phyloP scores from a whole-genome alignment of 176 grass and related monocot species.

The Ananas comosus region DNA sequence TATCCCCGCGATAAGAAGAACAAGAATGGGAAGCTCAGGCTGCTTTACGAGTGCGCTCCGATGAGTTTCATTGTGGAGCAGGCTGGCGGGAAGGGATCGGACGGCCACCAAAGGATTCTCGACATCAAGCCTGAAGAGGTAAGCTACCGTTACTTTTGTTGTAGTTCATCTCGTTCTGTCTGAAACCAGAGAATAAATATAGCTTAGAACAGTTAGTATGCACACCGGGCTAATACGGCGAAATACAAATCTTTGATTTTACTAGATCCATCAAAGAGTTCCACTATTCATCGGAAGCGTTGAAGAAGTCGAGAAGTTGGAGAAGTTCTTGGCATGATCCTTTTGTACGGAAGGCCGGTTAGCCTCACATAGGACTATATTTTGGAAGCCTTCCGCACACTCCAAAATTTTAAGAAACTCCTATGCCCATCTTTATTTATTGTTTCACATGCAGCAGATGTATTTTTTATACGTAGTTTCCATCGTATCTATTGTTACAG shows the following conservation, averaged over 20 bases:
- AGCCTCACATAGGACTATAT: too few species aligned
- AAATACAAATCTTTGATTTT: neutral
- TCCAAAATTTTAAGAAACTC: too few species aligned
- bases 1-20: slow-evolving; percentile 89
- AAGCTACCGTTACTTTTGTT: neutral
- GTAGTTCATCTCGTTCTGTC: neutral
- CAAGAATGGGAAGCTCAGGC: slow-evolving; percentile 93
- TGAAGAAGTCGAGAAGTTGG: slow-evolving; percentile 91
- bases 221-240: neutral
- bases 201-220: neutral
- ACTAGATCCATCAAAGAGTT: slow-evolving; percentile 91
- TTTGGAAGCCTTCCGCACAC: too few species aligned
- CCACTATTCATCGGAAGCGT: slow-evolving; percentile 91
- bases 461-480: too few species aligned
- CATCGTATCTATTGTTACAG: too few species aligned
- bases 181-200: neutral
- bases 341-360: too few species aligned
- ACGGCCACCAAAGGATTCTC: slow-evolving; percentile 79
- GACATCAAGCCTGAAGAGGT: slow-evolving; percentile 84
- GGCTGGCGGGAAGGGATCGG: slow-evolving; percentile 89
- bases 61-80: slow-evolving; percentile 99
- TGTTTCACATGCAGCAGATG: too few species aligned
- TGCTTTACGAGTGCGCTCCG: slow-evolving; percentile 97
- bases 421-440: too few species aligned
- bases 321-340: slow-evolving; percentile 71